These are phyloP conservation scores for Hymenoscyphus fructigenus DNA, from an alignment of 2,329 filamentous ascomycete species.

Conservation along the genomic window DNA sequence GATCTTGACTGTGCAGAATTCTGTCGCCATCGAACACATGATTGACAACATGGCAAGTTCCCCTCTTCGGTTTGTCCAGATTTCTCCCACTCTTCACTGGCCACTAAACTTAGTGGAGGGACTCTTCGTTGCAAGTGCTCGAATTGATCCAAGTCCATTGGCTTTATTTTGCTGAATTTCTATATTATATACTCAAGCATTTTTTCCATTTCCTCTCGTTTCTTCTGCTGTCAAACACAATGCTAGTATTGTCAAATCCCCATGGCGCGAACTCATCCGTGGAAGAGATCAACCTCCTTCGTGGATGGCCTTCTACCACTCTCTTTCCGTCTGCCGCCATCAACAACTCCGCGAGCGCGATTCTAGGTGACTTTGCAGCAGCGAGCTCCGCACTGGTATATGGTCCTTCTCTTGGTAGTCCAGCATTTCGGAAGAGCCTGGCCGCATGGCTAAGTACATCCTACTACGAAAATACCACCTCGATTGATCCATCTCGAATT, in stretches of 20 bases:
- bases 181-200: no score
- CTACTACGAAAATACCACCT: constrained; percentile 48
- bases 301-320: constrained; percentile 33
- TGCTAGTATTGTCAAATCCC: no score
- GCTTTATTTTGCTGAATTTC: no score
- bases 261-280: no score
- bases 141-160: no score
- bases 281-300: constrained; percentile 33
- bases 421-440: constrained; percentile 52
- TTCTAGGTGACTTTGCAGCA: constrained; percentile 40
- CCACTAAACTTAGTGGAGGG: not conserved
- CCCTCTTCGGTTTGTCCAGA: not conserved
- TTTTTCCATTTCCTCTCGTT: no score
- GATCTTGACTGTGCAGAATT: no score
- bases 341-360: constrained; percentile 48
- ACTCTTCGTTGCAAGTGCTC: no score
- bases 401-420: constrained; percentile 60
- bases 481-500: constrained; percentile 50
- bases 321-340: constrained; percentile 49
- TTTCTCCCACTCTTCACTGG: not conserved
- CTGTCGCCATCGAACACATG: no score
- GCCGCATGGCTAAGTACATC: constrained; percentile 56
- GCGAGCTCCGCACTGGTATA: constrained; percentile 56
- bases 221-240: no score
- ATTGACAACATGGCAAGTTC: not conserved